phyloP scores from a whole-genome alignment of 2,329 filamentous ascomycete species.

The Trichoderma sp. region DNA sequence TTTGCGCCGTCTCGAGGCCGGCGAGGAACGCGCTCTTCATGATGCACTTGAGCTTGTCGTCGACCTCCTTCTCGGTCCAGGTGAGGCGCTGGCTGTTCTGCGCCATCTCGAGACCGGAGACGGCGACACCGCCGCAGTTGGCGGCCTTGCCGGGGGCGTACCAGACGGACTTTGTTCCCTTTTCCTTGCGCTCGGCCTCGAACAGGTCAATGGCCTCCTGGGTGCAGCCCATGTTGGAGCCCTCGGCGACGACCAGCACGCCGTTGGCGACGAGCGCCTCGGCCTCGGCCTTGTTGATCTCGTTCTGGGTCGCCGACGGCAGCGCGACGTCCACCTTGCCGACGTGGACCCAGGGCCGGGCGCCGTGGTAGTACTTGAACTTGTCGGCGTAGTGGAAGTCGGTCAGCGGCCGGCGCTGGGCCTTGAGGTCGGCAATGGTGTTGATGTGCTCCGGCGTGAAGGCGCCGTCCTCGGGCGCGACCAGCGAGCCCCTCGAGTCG shows the following conservation, averaged over 20 bases:
- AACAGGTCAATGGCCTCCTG: conserved; percentile 94
- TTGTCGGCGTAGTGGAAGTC: conserved; percentile 66
- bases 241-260: conserved; percentile 87
- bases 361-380: conserved; percentile 86
- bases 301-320: conserved; percentile 95
- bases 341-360: conserved; percentile 88
- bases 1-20: conserved; percentile 84
- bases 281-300: conserved; percentile 91
- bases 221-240: conserved; percentile 98
- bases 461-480: conserved; percentile 70
- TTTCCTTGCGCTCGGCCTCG: conserved; percentile 74
- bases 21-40: conserved; percentile 95
- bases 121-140: conserved; percentile 96
- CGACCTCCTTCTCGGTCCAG: conserved; percentile 90
- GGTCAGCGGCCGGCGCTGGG: conserved; percentile 80
- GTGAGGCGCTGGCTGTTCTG: conserved; percentile 87
- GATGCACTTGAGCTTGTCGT: conserved; percentile 86
- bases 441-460: conserved; percentile 82
- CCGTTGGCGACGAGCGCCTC: conserved; percentile 77
- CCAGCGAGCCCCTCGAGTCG: conserved; percentile 83
- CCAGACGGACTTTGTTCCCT: conserved; percentile 77
- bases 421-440: conserved; percentile 82
- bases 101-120: conserved; percentile 97
- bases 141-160: conserved; percentile 97
- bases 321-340: conserved; percentile 89